Percentiles rank a stretch among this genome's conserved stretches.
These are phyloP conservation scores for Cutaneotrichosporon sp. DNA, from an alignment of 1,284 basidiomycete genomes.

Conservation along the genomic window DNA sequence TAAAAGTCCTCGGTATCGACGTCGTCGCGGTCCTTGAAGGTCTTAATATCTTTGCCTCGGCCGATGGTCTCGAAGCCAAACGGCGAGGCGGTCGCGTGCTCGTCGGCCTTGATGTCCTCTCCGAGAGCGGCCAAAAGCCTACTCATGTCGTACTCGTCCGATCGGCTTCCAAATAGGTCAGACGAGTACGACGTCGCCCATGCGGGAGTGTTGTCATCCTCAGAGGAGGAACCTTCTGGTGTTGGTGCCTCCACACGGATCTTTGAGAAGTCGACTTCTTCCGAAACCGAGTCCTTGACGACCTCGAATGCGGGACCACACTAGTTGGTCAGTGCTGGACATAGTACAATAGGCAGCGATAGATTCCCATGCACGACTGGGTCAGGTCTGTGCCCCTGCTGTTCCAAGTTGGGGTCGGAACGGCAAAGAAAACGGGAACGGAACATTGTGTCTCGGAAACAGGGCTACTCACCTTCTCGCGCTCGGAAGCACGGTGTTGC, in stretches of 20 bases:
- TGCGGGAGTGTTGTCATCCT: not conserved
- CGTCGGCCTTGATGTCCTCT: not conserved
- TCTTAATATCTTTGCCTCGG: not conserved
- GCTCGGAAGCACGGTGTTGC: not conserved
- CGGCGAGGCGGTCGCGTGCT: not conserved
- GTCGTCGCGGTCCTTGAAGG: not conserved
- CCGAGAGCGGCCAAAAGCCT: not conserved
- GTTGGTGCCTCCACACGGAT: not conserved
- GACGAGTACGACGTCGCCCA: not conserved
- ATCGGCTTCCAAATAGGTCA: not conserved
- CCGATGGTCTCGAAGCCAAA: constrained; percentile 1
- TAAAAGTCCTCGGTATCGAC: constrained; percentile 7
- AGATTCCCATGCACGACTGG: too few species aligned
- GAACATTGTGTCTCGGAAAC: not conserved
- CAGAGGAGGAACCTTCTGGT: not conserved
- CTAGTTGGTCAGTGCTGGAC: not conserved
- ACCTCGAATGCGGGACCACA: not conserved
- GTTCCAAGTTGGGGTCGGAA: too few species aligned
- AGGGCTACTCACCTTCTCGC: not conserved
- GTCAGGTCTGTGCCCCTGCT: too few species aligned
- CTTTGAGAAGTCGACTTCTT: not conserved
- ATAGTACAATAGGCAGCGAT: too few species aligned
- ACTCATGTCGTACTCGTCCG: constrained; percentile 4
- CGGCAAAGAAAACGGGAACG: not conserved
- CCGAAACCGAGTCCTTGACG: not conserved